A percentile compares a stretch with the other conserved stretches of the same genome.
phyloP scores from a whole-genome alignment of 441 rosid genomes.

The Arabidopsis hybrid region DNA sequence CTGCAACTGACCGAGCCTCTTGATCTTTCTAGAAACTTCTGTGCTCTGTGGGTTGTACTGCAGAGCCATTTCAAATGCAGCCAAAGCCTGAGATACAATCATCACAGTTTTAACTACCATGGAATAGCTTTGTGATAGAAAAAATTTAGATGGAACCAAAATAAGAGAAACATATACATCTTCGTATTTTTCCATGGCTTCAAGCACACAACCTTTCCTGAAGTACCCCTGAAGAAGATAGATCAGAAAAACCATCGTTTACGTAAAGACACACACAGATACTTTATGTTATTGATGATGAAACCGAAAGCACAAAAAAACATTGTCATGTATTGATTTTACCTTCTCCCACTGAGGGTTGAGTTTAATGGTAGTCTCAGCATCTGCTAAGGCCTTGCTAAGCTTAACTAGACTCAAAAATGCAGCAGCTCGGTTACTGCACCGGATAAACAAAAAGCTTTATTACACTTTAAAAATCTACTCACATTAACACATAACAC shows the following conservation, averaged over 20 bases:
- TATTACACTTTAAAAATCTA: not conserved
- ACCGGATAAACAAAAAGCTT: not conserved
- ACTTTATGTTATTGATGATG: not conserved
- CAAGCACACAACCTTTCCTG: constrained; percentile 94
- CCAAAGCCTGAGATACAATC: constrained; percentile 63
- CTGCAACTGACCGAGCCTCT: constrained; percentile 74
- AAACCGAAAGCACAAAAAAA: constrained; percentile 6
- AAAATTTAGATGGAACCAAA: not conserved
- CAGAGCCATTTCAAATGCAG: constrained; percentile 77
- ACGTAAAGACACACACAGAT: not conserved
- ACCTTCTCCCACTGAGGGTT: constrained; percentile 98
- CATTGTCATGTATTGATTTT: not conserved
- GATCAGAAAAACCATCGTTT: constrained; percentile 31
- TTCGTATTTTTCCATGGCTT: constrained; percentile 92
- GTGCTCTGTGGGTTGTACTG: constrained; percentile 81
- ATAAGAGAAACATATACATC: constrained; percentile 58
- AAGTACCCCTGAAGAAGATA: constrained; percentile 73
- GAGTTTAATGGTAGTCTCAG: constrained; percentile 80
- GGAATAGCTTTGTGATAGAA: not conserved
- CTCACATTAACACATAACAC: not conserved
- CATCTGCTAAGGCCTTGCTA: constrained; percentile 90
- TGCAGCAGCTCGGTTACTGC: constrained; percentile 97
- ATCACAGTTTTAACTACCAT: constrained; percentile 20
- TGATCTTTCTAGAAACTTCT: constrained; percentile 89
- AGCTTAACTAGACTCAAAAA: constrained; percentile 89